phyloP scores from a whole-genome alignment of 495 filamentous ascomycete genomes.

The Amniculicola lignicola region DNA sequence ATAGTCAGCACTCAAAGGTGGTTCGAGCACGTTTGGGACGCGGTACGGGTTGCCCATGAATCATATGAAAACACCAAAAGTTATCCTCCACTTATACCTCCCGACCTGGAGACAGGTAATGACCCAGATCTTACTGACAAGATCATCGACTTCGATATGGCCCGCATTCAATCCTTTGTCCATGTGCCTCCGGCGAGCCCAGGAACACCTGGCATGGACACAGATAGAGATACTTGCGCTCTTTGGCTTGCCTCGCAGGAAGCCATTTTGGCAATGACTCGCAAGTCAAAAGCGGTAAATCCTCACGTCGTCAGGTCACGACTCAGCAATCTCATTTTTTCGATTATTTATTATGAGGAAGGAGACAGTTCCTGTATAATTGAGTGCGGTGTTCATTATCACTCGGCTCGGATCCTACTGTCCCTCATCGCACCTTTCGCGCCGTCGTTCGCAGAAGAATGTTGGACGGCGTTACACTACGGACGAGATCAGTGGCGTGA shows the following conservation, averaged over 20 bases:
- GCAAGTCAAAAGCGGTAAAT: not conserved
- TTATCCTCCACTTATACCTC: not conserved
- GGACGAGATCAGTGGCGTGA: not conserved
- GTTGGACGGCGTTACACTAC: not conserved
- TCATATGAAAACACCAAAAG: not conserved
- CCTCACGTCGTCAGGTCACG: not conserved
- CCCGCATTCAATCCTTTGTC: not conserved
- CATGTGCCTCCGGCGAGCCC: not conserved
- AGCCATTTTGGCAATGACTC: not conserved
- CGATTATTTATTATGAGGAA: not conserved
- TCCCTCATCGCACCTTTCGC: not conserved
- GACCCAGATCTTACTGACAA: not conserved
- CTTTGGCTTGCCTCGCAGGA: not conserved
- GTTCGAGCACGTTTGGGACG: not conserved
- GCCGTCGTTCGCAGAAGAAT: not conserved
- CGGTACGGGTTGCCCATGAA: not conserved
- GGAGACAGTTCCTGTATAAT: too few relatives aligned
- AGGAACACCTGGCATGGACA: not conserved
- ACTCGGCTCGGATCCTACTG: not conserved
- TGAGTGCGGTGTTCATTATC: not conserved
- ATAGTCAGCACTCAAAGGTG: not conserved
- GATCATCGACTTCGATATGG: not conserved
- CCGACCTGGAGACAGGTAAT: not conserved
- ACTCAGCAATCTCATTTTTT: not conserved
- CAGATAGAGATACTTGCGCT: not conserved